These are phyloP conservation scores for Alternaria triticina DNA, from an alignment of 2,329 filamentous ascomycete species.

Conservation along the genomic window DNA sequence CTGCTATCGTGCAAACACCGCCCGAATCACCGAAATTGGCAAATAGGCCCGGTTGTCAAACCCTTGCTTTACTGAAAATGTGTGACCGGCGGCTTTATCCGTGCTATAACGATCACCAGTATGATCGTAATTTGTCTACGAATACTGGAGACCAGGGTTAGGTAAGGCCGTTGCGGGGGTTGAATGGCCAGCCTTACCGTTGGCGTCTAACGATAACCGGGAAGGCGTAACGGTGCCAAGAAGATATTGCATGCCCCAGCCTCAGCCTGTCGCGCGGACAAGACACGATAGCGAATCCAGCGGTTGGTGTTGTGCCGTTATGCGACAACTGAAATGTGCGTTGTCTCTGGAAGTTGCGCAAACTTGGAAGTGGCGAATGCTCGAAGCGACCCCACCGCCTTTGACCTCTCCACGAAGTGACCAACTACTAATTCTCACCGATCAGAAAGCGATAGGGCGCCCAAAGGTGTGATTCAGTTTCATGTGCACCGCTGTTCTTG, in stretches of 20 bases:
- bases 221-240: not conserved
- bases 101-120: not conserved
- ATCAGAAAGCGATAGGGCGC: not conserved
- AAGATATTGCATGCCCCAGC: not conserved
- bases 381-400: not conserved
- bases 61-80: not conserved
- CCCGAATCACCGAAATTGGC: not conserved
- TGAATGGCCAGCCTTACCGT: conserved; percentile 9
- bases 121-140: conserved; percentile 2
- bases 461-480: not conserved
- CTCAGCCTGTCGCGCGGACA: not conserved
- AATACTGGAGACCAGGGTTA: not conserved
- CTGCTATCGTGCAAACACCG: not conserved
- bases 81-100: not conserved
- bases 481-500: not conserved
- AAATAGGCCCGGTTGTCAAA: not conserved
- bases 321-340: not conserved
- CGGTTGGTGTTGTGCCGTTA: not conserved
- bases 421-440: not conserved
- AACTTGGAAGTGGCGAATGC: conserved; percentile 5
- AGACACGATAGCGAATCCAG: not conserved
- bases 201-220: not conserved
- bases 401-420: not conserved
- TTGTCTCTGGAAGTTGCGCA: not conserved
- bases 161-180: not conserved